These are phyloP conservation scores for Tetracladium setigerum DNA, from an alignment of 495 filamentous ascomycete genomes.

Conservation along the genomic window DNA sequence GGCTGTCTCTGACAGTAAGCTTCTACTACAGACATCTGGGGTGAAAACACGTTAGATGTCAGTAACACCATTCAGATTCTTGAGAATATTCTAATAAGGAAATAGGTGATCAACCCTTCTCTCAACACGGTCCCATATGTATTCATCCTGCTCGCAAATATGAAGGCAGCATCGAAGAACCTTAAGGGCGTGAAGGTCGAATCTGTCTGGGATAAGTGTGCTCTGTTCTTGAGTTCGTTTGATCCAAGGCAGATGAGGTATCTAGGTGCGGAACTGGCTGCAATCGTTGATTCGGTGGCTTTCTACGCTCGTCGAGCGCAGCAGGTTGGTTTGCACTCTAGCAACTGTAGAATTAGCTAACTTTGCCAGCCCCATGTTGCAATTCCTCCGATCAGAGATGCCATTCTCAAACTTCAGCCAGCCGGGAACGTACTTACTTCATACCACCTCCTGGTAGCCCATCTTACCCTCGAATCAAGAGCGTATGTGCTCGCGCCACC, in stretches of 20 bases:
- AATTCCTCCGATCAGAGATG: constrained; percentile 50
- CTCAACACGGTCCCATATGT: constrained; percentile 22
- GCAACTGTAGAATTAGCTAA: not conserved
- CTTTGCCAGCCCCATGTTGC: constrained; percentile 31
- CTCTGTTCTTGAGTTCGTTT: constrained; percentile 42
- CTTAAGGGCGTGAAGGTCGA: constrained; percentile 8
- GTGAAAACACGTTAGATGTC: constrained; percentile 31
- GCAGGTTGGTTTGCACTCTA: constrained; percentile 29
- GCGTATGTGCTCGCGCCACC: constrained; percentile 50
- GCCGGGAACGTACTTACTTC: constrained; percentile 63
- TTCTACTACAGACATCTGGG: constrained; percentile 25
- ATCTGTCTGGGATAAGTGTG: constrained; percentile 38
- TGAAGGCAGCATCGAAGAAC: constrained; percentile 9
- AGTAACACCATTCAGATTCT: constrained; percentile 1
- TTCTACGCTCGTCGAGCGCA: constrained; percentile 30
- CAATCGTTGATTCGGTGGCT: constrained; percentile 41
- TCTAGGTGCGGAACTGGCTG: constrained; percentile 43
- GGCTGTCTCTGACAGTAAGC: constrained; percentile 22
- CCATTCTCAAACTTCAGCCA: constrained; percentile 66
- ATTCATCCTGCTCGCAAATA: constrained; percentile 16
- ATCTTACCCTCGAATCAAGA: constrained; percentile 48
- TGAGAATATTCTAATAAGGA: constrained; percentile 1
- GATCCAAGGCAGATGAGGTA: constrained; percentile 55
- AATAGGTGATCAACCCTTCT: constrained; percentile 21
- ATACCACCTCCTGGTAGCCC: constrained; percentile 53